A percentile compares a stretch with the other conserved stretches of the same genome.
Conservation (phyloP, 2,329 filamentous ascomycete genomes). For the Biscogniauxia marginata region DNA sequence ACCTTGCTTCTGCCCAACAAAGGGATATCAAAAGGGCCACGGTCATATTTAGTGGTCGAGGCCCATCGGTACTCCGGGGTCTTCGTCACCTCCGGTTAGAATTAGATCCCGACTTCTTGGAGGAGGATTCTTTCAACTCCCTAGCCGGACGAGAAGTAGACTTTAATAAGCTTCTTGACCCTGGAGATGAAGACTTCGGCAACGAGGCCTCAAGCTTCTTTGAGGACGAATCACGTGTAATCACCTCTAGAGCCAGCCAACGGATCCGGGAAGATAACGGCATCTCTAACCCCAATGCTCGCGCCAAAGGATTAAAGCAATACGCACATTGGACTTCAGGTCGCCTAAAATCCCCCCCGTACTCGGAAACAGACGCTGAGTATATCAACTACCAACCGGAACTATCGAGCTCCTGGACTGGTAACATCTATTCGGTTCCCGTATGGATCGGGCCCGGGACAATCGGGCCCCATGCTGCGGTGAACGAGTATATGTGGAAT, state of each 20-base stretch:
- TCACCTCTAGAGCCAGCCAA: constrained; percentile 11
- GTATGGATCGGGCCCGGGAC: constrained; percentile 49
- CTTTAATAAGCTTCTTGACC: constrained; percentile 42
- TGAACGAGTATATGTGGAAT: constrained; percentile 49
- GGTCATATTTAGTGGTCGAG: constrained; percentile 29
- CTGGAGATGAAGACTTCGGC: constrained; percentile 38
- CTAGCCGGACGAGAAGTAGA: constrained; percentile 37
- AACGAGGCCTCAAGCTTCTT: constrained; percentile 41
- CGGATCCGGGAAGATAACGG: neutral
- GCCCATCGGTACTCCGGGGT: constrained; percentile 46
- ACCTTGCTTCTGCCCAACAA: constrained; percentile 49
- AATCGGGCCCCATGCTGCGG: constrained; percentile 34
- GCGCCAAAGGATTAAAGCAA: constrained; percentile 4
- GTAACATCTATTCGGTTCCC: constrained; percentile 29
- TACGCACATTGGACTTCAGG: constrained; percentile 29
- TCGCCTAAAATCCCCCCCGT: constrained; percentile 27
- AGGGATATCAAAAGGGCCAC: constrained; percentile 37
- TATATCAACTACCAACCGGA: constrained; percentile 27
- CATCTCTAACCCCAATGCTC: neutral
- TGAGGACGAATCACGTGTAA: constrained; percentile 26
- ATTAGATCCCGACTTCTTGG: constrained; percentile 45
- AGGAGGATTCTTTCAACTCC: constrained; percentile 35
- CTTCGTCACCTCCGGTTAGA: constrained; percentile 56
- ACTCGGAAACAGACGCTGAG: constrained; percentile 27
- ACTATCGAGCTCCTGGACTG: constrained; percentile 28